Percentiles rank a stretch among this genome's conserved stretches.
Evolutionary conservation across 805 yeast genomes (phyloP).

Genomic region (Hanseniaspora guilliermondii): DNA sequence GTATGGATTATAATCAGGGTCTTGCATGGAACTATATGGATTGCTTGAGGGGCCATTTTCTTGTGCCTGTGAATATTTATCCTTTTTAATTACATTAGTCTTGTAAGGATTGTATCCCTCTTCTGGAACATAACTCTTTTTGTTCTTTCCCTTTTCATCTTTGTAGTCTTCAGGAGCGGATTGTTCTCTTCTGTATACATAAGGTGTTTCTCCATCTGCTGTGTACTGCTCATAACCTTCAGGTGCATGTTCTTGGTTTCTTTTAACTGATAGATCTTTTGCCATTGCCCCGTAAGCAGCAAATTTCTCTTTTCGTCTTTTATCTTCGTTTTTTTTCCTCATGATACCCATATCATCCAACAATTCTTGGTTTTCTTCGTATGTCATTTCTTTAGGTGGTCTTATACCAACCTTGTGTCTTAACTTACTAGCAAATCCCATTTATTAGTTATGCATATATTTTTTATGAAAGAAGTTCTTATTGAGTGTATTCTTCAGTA

Average conservation of each 20-base stretch:
- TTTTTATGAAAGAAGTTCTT: not conserved
- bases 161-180: constrained; percentile 15
- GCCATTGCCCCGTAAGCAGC: constrained; percentile 40
- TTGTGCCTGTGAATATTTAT: not conserved
- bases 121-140: not conserved
- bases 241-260: constrained; percentile 30
- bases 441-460: not conserved
- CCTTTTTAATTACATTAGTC: not conserved
- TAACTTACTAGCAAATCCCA: constrained; percentile 32
- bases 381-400: constrained; percentile 38
- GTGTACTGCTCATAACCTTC: constrained; percentile 29
- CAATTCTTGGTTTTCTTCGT: constrained; percentile 31
- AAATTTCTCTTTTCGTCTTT: constrained; percentile 31
- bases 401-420: constrained; percentile 35
- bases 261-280: constrained; percentile 27
- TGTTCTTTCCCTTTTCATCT: not conserved
- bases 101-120: constrained; percentile 7
- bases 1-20: constrained; percentile 5
- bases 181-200: constrained; percentile 14
- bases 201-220: constrained; percentile 16
- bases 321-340: constrained; percentile 27
- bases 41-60: not conserved
- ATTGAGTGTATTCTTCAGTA: not conserved
- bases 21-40: constrained; percentile 3
- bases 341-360: constrained; percentile 35